Conservation (phyloP, 2,329 filamentous ascomycete genomes). For the Bertia moriformis region DNA sequence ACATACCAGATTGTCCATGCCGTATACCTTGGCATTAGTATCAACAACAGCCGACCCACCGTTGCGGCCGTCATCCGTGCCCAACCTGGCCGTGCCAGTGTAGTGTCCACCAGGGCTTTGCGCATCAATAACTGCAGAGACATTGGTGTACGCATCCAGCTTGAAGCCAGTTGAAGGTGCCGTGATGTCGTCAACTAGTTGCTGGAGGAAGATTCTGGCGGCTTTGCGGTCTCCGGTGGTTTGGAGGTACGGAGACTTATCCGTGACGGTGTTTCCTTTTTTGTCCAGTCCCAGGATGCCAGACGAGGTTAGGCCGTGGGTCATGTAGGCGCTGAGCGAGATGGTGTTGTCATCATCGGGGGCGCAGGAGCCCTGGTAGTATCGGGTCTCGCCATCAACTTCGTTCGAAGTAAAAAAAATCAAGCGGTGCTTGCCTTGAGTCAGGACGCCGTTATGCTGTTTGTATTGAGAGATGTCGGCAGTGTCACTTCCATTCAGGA, state of each 20-base stretch:
- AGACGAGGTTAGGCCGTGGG: slow-evolving; percentile 9
- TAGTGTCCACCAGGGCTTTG: not conserved
- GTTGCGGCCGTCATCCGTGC: not conserved
- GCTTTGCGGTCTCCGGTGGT: slow-evolving; percentile 8
- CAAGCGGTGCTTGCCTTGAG: slow-evolving; percentile 9
- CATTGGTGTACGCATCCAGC: slow-evolving; percentile 5
- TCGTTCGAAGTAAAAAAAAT: slow-evolving; percentile 9
- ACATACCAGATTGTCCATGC: not conserved
- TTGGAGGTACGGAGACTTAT: slow-evolving; percentile 8
- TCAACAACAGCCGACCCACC: not conserved
- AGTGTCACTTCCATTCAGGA: slow-evolving; percentile 4
- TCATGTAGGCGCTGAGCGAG: slow-evolving; percentile 8
- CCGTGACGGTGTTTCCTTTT: slow-evolving; percentile 9
- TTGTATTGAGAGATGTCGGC: slow-evolving; percentile 8
- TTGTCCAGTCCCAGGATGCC: slow-evolving; percentile 9
- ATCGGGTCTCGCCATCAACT: slow-evolving; percentile 9
- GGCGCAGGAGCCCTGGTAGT: slow-evolving; percentile 10
- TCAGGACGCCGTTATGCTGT: slow-evolving; percentile 8
- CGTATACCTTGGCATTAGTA: not conserved
- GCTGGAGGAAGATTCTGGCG: slow-evolving; percentile 4
- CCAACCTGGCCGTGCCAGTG: not conserved
- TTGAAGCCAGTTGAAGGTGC: not conserved
- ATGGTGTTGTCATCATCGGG: slow-evolving; percentile 6
- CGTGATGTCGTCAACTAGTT: slow-evolving; percentile 3
- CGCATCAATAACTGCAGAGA: slow-evolving; percentile 2